phyloP scores from a whole-genome alignment of 1,284 basidiomycete genomes.

The Cystobasidium pallidum region DNA sequence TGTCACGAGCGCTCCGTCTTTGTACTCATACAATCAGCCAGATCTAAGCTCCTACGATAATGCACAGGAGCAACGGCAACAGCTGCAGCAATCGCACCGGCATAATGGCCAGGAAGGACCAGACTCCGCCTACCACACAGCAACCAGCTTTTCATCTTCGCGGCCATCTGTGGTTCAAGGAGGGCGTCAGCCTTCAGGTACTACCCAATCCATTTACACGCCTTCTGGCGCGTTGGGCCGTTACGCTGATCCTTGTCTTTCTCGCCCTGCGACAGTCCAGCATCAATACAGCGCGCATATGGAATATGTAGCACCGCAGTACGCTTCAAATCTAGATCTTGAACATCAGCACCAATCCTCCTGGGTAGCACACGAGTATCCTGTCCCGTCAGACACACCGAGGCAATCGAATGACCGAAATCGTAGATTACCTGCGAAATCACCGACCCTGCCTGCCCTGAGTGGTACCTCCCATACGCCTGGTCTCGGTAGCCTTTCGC shows the following conservation, averaged over 20 bases:
- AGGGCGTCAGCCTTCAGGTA: not conserved
- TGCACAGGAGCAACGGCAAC: not conserved
- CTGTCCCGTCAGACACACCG: not conserved
- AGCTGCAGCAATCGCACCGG: constrained; percentile 1
- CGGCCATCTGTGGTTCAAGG: not conserved
- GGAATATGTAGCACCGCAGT: not conserved
- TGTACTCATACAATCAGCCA: not conserved
- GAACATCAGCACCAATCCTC: not conserved
- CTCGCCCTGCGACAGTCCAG: not conserved
- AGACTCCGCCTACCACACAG: not conserved
- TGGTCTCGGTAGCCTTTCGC: constrained; percentile 18
- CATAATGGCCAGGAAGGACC: not conserved
- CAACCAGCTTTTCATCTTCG: not conserved
- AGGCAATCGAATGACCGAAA: not conserved
- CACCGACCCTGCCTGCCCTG: constrained; percentile 16
- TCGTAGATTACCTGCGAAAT: constrained; percentile 9
- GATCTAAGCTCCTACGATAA: not conserved
- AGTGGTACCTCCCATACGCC: not conserved
- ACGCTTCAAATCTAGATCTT: not conserved
- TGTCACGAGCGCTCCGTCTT: not conserved
- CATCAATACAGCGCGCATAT: not conserved
- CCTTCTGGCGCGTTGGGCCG: not conserved
- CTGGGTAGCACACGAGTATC: not conserved
- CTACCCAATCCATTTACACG: constrained; percentile 9
- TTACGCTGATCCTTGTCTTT: not conserved